Evolutionary conservation across 2,329 filamentous ascomycete species (phyloP), one percentile per base, ranked within the genome.

Genomic region (Colletotrichum sp.): DNA sequence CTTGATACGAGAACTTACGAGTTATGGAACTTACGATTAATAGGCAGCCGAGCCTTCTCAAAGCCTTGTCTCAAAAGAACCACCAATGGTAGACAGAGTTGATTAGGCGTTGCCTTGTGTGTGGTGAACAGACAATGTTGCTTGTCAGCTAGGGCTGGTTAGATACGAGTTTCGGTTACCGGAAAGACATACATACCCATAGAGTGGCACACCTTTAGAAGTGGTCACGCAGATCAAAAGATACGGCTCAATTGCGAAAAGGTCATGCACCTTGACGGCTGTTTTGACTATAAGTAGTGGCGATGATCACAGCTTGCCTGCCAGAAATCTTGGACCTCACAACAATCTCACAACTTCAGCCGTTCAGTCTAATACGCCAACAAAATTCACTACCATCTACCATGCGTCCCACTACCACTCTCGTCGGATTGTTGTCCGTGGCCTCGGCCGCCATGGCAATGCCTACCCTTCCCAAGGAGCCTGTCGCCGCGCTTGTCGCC

Each of bases 21-120:
- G 16, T n/a, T 5, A 43, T 43, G 5, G 0, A 0, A 43, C 18
- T 4, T 18, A 1, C 16, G 38, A n/a, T 8, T n/a, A 10, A 43
- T 43, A 9, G 38, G 2, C 38, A 43, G 18, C 38, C 38, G 18
- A 38, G 2, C 7, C 36, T 38, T 38, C 16, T 38, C 3, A 38
- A 0, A 38, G 36, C 36, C 14, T 38, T 38, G 2, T 38, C 36
- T 38, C 36, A 38, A 38, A 38, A 9, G n/a, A 18, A 9, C 36
- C 16, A 43, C 38, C 38, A 43, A 43, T 43, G 38, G 9, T 43
- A n/a, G 9, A n/a, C 38, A n/a, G 16, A 10, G 38, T 18, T 43
- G 38, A 43, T 5, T 10, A 43, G 38, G 38, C 38, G 8, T 43
- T n/a, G 16, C 4, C 38, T n/a, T 8, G 16, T 43, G 10, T 9